These are phyloP conservation scores for Psidium friedrichsthalianum DNA, from an alignment of 345 rosid species.

Conservation along the genomic window DNA sequence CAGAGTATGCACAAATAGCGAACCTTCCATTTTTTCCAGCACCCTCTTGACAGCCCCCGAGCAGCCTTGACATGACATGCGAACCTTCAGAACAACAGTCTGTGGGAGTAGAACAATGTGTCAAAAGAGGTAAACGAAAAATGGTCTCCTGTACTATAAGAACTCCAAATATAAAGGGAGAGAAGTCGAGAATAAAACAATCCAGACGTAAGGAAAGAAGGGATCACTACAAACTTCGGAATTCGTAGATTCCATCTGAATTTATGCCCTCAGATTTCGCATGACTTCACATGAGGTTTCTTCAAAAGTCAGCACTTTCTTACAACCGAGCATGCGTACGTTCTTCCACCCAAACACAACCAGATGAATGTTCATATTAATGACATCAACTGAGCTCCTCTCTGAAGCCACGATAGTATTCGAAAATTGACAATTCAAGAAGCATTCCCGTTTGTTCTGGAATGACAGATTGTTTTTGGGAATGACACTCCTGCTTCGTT, in stretches of 20 bases:
- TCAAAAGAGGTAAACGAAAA: background rate
- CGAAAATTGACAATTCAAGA: background rate
- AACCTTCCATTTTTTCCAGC: slow-evolving; percentile 80
- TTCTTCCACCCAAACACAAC: background rate
- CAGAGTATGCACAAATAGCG: background rate
- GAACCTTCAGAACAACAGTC: slow-evolving; percentile 75
- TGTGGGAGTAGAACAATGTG: background rate
- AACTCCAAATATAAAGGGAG: background rate
- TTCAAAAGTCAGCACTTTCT: background rate
- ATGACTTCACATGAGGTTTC: background rate
- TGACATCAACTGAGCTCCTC: background rate
- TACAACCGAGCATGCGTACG: too few species aligned
- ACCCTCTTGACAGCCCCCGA: slow-evolving; percentile 78
- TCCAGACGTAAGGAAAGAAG: background rate
- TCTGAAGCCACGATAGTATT: background rate
- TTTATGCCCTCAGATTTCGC: background rate
- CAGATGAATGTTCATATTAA: background rate
- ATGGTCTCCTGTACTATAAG: background rate
- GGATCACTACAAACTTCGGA: background rate
- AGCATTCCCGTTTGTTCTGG: background rate
- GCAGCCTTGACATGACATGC: slow-evolving; percentile 76
- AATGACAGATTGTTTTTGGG: background rate
- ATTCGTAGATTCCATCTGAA: background rate
- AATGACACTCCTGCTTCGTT: background rate
- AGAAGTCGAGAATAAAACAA: background rate